Evolutionary conservation across 768 basidiomycete species (phyloP).

Genomic region (Kwoniella pini): DNA sequence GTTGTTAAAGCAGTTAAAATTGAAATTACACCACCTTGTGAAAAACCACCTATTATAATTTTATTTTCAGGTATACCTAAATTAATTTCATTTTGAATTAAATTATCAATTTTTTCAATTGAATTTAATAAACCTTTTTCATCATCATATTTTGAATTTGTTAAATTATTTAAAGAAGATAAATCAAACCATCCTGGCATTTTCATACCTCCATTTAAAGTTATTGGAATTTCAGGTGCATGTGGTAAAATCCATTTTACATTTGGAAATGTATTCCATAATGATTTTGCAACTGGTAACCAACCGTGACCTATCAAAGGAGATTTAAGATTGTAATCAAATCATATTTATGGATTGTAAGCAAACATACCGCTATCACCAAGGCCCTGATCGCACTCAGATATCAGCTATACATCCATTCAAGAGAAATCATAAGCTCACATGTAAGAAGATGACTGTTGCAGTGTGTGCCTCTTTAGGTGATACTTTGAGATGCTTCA

Average conservation of each 20-base stretch:
- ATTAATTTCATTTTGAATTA: slow-evolving; percentile 74
- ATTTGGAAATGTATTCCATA: slow-evolving; percentile 65
- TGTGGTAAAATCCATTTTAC: slow-evolving; percentile 89
- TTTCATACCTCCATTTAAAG: slow-evolving; percentile 62
- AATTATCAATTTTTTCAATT: slow-evolving; percentile 63
- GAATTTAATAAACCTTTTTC: slow-evolving; percentile 72
- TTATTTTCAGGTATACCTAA: slow-evolving; percentile 67
- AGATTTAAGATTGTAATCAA: too few relatives aligned
- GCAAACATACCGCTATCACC: slow-evolving; percentile 38
- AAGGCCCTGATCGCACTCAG: slow-evolving; percentile 20
- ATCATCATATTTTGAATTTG: slow-evolving; percentile 63
- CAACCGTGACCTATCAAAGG: slow-evolving; percentile 67
- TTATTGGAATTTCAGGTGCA: slow-evolving; percentile 69
- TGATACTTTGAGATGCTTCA: slow-evolving; percentile 47
- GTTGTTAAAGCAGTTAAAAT: slow-evolving; percentile 72
- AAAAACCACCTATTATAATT: slow-evolving; percentile 85
- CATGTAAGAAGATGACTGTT: slow-evolving; percentile 87
- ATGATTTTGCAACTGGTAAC: slow-evolving; percentile 72
- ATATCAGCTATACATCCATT: slow-evolving; percentile 8
- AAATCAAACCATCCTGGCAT: slow-evolving; percentile 72
- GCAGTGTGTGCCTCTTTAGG: slow-evolving; percentile 65
- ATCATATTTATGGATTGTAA: too few relatives aligned
- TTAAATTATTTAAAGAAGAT: slow-evolving; percentile 59
- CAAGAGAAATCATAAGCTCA: too few relatives aligned
- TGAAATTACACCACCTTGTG: slow-evolving; percentile 77